phyloP scores from a whole-genome alignment of 1,139 yeast species.

The Ogataea hybrid region DNA sequence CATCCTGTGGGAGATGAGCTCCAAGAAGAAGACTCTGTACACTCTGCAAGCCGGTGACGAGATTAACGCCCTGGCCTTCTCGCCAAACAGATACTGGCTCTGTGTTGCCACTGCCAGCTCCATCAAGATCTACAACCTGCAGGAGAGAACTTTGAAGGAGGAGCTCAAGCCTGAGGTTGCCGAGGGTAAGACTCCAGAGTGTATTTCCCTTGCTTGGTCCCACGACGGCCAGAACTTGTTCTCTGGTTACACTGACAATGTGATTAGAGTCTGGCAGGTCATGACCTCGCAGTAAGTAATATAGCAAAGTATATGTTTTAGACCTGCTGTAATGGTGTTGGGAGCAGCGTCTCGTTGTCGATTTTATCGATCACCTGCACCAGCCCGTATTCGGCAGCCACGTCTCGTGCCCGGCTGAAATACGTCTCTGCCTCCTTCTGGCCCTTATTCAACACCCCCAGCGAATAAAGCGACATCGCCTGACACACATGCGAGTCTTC shows the following conservation, averaged over 20 bases:
- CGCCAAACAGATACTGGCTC: constrained; percentile 99
- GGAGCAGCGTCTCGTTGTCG: constrained; percentile 51
- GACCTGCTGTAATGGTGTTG: constrained; percentile 1
- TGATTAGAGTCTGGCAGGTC: constrained; percentile 99
- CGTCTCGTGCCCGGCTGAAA: constrained; percentile 66
- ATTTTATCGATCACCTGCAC: constrained; percentile 61
- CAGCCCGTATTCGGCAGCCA: constrained; percentile 70
- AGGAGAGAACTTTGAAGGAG: constrained; percentile 93
- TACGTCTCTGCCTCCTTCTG: constrained; percentile 58
- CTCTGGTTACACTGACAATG: constrained; percentile 99
- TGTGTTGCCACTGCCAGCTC: constrained; percentile 99
- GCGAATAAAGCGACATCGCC: constrained; percentile 80
- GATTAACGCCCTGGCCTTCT: constrained; percentile 98
- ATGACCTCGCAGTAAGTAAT: constrained; percentile 67
- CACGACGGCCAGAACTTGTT: constrained; percentile 99
- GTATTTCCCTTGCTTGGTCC: constrained; percentile 98
- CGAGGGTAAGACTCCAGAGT: constrained; percentile 97
- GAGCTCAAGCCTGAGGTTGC: constrained; percentile 99
- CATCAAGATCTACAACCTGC: constrained; percentile 98
- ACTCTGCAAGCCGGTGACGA: constrained; percentile 95
- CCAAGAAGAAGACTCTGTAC: constrained; percentile 87
- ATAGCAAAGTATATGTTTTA: constrained; percentile 8
- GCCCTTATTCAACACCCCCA: constrained; percentile 73
- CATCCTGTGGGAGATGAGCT: constrained; percentile 97
- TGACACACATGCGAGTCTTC: constrained; percentile 38